Percentiles rank a stretch among this genome's conserved stretches.
Evolutionary conservation across 768 basidiomycete species (phyloP).

Genomic region (Mycena rebaudengoi): DNA sequence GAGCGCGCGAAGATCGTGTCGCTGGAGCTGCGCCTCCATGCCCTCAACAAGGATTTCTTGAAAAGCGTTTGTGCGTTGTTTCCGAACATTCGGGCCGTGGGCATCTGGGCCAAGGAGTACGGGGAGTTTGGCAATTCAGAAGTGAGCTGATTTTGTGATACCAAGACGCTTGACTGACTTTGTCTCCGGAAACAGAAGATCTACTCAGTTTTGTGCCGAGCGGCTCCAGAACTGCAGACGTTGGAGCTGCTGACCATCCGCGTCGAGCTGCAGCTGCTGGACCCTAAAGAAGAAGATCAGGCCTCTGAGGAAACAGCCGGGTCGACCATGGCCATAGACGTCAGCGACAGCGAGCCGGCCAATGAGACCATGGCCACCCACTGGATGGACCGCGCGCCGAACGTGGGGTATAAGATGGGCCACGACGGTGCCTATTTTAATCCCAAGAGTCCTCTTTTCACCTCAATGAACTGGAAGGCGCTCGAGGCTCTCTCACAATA

Average conservation of each 20-base stretch:
- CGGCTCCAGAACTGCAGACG: neutral
- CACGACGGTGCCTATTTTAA: neutral
- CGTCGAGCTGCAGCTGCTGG: neutral
- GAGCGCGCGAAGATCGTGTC: neutral
- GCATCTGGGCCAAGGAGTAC: neutral
- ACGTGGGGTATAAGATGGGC: neutral
- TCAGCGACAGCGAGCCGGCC: neutral
- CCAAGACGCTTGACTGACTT: neutral
- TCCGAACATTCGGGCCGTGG: neutral
- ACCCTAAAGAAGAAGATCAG: neutral
- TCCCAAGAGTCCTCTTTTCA: neutral
- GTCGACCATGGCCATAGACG: neutral
- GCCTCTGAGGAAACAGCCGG: neutral
- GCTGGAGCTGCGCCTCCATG: neutral
- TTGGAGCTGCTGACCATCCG: slow-evolving; percentile 2
- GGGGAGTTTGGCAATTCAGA: neutral
- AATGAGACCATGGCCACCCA: neutral
- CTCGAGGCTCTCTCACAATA: neutral
- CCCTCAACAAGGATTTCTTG: neutral
- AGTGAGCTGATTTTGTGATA: neutral
- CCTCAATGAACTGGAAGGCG: neutral
- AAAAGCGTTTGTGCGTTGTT: neutral
- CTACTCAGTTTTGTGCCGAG: neutral
- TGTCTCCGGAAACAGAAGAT: neutral
- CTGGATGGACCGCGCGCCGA: too few species aligned